Percentiles rank a stretch among this genome's conserved stretches.
These are phyloP conservation scores for Vaccinium myrtillus DNA, from an alignment of 148 eudicot species.

Conservation along the genomic window DNA sequence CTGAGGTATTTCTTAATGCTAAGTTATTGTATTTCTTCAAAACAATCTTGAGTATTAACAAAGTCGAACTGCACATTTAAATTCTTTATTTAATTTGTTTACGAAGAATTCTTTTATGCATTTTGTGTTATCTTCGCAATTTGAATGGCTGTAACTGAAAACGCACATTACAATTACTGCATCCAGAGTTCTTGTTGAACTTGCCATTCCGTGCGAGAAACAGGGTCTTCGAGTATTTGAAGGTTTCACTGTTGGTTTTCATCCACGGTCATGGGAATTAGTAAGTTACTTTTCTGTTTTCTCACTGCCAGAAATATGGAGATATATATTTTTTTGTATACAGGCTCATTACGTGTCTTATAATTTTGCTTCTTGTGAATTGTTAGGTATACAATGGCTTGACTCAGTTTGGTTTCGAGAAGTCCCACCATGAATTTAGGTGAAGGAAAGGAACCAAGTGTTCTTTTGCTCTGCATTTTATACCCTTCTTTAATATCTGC, in stretches of 20 bases:
- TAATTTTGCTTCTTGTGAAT: slow-evolving; percentile 9
- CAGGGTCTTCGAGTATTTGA: slow-evolving; percentile 76
- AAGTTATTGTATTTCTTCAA: neutral
- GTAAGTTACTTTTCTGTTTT: slow-evolving; percentile 37
- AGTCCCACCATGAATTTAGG: slow-evolving; percentile 69
- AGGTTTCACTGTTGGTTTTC: slow-evolving; percentile 92
- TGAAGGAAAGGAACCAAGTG: slow-evolving; percentile 21
- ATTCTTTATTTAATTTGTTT: neutral
- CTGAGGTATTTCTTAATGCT: neutral
- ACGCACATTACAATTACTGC: slow-evolving; percentile 15
- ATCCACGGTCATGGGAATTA: slow-evolving; percentile 90
- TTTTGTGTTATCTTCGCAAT: neutral
- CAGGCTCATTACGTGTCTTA: slow-evolving; percentile 5
- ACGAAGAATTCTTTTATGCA: neutral
- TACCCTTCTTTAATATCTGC: neutral
- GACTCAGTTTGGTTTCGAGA: slow-evolving; percentile 86
- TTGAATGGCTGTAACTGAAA: slow-evolving; percentile 11
- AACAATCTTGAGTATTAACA: neutral
- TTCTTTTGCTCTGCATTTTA: neutral
- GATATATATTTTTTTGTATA: neutral
- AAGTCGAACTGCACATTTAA: neutral
- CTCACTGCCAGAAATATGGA: neutral
- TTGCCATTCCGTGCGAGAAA: slow-evolving; percentile 89
- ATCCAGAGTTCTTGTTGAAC: slow-evolving; percentile 74
- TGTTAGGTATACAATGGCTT: slow-evolving; percentile 88